These are phyloP conservation scores for Sphaerulina musiva DNA, from an alignment of 2,329 filamentous ascomycete genomes.

Conservation along the genomic window DNA sequence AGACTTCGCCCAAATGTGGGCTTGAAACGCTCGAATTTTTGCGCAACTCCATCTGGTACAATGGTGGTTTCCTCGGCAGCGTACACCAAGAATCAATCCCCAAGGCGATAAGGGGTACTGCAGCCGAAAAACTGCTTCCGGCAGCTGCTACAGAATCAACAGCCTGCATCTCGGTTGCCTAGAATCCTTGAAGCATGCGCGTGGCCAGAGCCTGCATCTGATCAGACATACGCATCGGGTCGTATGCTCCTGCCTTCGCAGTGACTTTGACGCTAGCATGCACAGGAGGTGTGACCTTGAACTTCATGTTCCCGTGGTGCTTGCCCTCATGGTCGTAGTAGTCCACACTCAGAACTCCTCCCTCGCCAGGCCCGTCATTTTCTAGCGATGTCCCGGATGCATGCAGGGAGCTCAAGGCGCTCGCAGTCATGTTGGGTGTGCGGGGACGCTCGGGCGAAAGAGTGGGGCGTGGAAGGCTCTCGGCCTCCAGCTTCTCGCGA, in stretches of 20 bases:
- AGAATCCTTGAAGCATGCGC: neutral
- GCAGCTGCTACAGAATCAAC: too few species aligned
- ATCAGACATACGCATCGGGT: conserved; percentile 3
- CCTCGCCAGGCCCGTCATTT: neutral
- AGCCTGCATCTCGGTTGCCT: neutral
- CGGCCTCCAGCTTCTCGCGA: neutral
- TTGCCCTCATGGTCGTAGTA: conserved; percentile 8
- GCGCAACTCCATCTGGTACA: too few species aligned
- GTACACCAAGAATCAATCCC: too few species aligned
- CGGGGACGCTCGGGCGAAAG: neutral
- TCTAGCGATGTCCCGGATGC: neutral
- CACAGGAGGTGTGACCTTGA: neutral
- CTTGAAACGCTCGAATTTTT: too few species aligned
- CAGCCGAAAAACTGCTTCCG: too few species aligned
- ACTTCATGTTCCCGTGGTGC: neutral
- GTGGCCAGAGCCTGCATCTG: conserved; percentile 8
- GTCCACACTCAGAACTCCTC: conserved; percentile 4
- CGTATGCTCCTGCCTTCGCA: conserved; percentile 3
- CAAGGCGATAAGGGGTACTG: too few species aligned
- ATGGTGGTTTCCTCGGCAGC: too few species aligned
- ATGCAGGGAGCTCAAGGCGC: neutral
- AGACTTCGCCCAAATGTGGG: too few species aligned
- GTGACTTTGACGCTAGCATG: conserved; percentile 2
- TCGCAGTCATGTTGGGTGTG: neutral
- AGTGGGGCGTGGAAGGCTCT: conserved; percentile 1